Evolutionary conservation across 805 yeast genomes (phyloP).

Genomic region (Nakazawaea wyomingensis): DNA sequence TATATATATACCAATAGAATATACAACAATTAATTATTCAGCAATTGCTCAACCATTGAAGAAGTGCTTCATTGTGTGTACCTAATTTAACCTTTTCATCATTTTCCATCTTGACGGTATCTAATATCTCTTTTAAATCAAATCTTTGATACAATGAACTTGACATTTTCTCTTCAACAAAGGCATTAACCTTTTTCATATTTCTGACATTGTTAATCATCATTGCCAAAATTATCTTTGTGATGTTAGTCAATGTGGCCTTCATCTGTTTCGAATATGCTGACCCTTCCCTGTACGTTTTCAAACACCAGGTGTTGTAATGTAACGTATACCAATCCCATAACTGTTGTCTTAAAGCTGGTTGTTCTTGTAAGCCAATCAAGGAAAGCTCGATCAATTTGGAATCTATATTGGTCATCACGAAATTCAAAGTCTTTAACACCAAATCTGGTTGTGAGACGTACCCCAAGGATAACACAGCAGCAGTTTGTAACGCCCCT

Average conservation of each 20-base stretch:
- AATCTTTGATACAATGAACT: conserved; percentile 5
- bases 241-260: conserved; percentile 36
- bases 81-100: conserved; percentile 22
- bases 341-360: conserved; percentile 25
- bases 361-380: conserved; percentile 45
- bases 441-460: conserved; percentile 39
- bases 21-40: too few species aligned
- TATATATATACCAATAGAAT: too few species aligned
- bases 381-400: conserved; percentile 50
- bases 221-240: conserved; percentile 33
- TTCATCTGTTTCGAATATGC: conserved; percentile 41
- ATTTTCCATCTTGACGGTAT: conserved; percentile 13
- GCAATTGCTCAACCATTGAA: conserved; percentile 5
- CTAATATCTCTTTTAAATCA: conserved; percentile 16
- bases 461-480: conserved; percentile 52
- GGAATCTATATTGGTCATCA: conserved; percentile 50
- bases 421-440: conserved; percentile 51
- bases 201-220: conserved; percentile 17
- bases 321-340: conserved; percentile 57
- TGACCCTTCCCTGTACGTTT: conserved; percentile 40
- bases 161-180: conserved; percentile 17
- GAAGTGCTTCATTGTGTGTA: conserved; percentile 19
- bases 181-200: conserved; percentile 17
- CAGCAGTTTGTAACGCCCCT: conserved; percentile 37
- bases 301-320: conserved; percentile 47